A percentile compares a stretch with the other conserved stretches of the same genome.
Evolutionary conservation across 2,329 filamentous ascomycete species (phyloP).

Genomic region (Apiospora kogelbergensis): DNA sequence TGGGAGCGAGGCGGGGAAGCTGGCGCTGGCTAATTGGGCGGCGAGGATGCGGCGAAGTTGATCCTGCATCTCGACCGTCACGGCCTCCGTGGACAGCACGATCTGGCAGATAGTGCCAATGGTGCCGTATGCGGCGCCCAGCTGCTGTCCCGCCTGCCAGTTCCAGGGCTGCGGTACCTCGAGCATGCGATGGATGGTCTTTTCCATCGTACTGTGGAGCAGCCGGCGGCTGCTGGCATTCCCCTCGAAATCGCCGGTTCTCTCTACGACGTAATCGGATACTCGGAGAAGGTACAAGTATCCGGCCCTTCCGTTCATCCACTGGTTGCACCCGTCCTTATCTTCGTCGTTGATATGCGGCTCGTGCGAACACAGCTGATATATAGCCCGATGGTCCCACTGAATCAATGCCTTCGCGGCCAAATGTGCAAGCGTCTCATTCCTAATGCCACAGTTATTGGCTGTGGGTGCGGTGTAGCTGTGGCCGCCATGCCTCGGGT

Average conservation of each 20-base stretch:
- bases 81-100: slow-evolving; percentile 54
- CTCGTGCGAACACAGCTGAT: slow-evolving; percentile 39
- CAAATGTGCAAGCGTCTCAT: slow-evolving; percentile 47
- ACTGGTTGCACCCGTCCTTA: slow-evolving; percentile 55
- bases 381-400: slow-evolving; percentile 37
- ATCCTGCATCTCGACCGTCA: slow-evolving; percentile 52
- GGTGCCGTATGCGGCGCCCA: slow-evolving; percentile 67
- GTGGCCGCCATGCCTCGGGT: slow-evolving; percentile 24
- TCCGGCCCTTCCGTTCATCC: slow-evolving; percentile 67
- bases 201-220: slow-evolving; percentile 53
- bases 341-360: slow-evolving; percentile 44
- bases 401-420: slow-evolving; percentile 46
- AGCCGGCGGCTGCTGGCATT: slow-evolving; percentile 44
- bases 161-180: slow-evolving; percentile 53
- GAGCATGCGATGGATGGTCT: slow-evolving; percentile 61
- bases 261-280: too few relatives aligned
- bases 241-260: slow-evolving; percentile 12
- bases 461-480: slow-evolving; percentile 34
- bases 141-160: slow-evolving; percentile 62
- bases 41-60: slow-evolving; percentile 56
- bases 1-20: slow-evolving; percentile 58
- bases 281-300: slow-evolving; percentile 67
- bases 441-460: slow-evolving; percentile 47
- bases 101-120: slow-evolving; percentile 72
- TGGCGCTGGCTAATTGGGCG: slow-evolving; percentile 58